Base-by-base conservation (phyloP, 441 rosid species). In the Manihot esculenta region DNA sequence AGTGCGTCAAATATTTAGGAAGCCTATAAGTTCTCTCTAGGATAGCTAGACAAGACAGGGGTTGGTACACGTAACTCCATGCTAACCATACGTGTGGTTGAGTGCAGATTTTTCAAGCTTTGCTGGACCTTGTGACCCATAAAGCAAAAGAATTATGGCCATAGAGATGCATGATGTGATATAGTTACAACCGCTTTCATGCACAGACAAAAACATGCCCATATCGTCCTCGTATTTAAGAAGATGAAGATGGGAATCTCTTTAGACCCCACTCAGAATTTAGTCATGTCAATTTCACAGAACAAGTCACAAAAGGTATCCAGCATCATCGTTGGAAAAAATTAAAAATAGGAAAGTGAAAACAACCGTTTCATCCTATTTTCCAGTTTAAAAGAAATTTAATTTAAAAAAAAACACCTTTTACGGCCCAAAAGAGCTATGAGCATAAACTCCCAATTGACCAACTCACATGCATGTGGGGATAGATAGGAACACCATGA, bases 1-100 rank as follows among this genome's bases (percentile, higher is more conserved):
- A 70, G 56, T 33, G 64, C 26, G 59, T 57, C 50, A 72, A 30
- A 30, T 12, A 42, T 24, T 66, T 55, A 14, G 49, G 62, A 57
- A 18, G 13, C 72, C 21, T 13, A 47, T 45, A 14, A 7, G 9
- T 44, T 38, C 17, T 26, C 9, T 50, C 10, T 35, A 44, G 44
- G 59, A 27, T 54, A 20, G 3, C 50, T 15, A 68, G 14, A 41
- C 51, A 20, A 24, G 14, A 17, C 27, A 21, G 4, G 33, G 2
- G 1, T 1, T 4, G 4, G 33, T 4, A 30, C n/a, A 0, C 23
- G 53, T 57, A 63, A 0, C 45, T n/a, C 44, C 69, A 27, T 3
- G 27, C 18, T 50, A 51, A 44, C 45, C 44, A 48, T 18, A 33
- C 0, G 49, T 62, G 26, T 26, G 53, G 44, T 33, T 1, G 7